A percentile compares a stretch with the other conserved stretches of the same genome.
phyloP scores from a whole-genome alignment of 2,329 filamentous ascomycete species.

The Aureobasidium sp. region DNA sequence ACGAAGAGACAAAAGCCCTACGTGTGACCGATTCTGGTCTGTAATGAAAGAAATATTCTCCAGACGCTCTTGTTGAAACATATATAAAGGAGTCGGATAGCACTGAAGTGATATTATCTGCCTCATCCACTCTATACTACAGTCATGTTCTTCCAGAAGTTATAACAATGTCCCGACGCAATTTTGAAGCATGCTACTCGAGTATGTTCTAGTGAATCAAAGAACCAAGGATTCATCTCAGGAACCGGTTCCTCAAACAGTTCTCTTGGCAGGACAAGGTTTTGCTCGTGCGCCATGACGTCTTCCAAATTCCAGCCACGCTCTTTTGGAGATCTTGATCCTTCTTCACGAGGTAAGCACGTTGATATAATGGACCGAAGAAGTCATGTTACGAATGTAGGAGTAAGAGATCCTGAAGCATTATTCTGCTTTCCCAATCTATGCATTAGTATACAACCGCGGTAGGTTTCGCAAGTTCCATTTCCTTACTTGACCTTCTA shows the following conservation, averaged over 20 bases:
- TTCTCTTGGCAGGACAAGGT: slow-evolving; percentile 7
- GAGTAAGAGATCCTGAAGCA: not conserved
- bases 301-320: not conserved
- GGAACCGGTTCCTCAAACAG: not conserved
- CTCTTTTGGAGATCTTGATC: not conserved
- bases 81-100: slow-evolving; percentile 20
- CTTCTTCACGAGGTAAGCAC: not conserved
- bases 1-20: not conserved
- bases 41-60: not conserved
- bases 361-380: not conserved
- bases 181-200: no score
- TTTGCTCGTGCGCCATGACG: slow-evolving; percentile 4
- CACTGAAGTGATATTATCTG: not conserved
- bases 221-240: not conserved
- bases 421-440: not conserved
- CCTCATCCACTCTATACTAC: not conserved
- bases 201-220: not conserved
- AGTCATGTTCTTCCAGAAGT: not conserved
- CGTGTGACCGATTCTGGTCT: not conserved
- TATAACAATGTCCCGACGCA: no score
- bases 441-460: no score
- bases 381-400: not conserved
- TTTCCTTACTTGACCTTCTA: not conserved
- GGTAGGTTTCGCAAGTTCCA: not conserved
- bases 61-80: no score